Evolutionary conservation across 805 yeast genomes (phyloP).

Genomic region (Starmerella gropengiesseri): DNA sequence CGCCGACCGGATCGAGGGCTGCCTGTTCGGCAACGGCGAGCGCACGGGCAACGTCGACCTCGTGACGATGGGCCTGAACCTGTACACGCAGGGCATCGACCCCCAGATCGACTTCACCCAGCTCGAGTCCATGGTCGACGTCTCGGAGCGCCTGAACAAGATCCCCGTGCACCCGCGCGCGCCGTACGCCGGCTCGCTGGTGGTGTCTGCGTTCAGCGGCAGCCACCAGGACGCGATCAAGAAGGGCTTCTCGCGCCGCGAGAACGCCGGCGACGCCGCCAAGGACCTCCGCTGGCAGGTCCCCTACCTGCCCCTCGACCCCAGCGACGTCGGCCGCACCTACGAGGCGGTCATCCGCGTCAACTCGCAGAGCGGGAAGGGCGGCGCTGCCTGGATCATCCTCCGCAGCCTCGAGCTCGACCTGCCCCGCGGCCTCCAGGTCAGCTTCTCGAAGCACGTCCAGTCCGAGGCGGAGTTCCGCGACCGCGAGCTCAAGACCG

Average conservation of each 20-base stretch:
- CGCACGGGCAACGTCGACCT: constrained; percentile 80
- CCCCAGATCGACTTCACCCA: constrained; percentile 66
- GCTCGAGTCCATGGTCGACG: constrained; percentile 51
- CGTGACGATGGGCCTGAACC: constrained; percentile 64
- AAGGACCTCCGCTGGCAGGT: constrained; percentile 47
- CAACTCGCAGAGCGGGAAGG: constrained; percentile 80
- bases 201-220: constrained; percentile 74
- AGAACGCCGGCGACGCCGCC: constrained; percentile 28
- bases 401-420: constrained; percentile 65
- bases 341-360: constrained; percentile 87
- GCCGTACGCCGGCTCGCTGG: constrained; percentile 74
- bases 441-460: constrained; percentile 60
- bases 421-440: constrained; percentile 70
- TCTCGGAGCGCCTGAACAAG: constrained; percentile 70
- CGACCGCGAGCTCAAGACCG: constrained; percentile 59
- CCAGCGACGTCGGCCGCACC: constrained; percentile 75
- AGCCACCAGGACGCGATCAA: constrained; percentile 86
- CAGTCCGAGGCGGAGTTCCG: constrained; percentile 57
- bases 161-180: constrained; percentile 70
- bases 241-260: constrained; percentile 55
- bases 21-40: constrained; percentile 78
- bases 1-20: constrained; percentile 81
- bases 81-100: constrained; percentile 66
- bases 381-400: constrained; percentile 84
- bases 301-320: constrained; percentile 78